These are phyloP conservation scores for Linderina pennispora DNA, from an alignment of 192 early-diverging fungal species.

Conservation along the genomic window DNA sequence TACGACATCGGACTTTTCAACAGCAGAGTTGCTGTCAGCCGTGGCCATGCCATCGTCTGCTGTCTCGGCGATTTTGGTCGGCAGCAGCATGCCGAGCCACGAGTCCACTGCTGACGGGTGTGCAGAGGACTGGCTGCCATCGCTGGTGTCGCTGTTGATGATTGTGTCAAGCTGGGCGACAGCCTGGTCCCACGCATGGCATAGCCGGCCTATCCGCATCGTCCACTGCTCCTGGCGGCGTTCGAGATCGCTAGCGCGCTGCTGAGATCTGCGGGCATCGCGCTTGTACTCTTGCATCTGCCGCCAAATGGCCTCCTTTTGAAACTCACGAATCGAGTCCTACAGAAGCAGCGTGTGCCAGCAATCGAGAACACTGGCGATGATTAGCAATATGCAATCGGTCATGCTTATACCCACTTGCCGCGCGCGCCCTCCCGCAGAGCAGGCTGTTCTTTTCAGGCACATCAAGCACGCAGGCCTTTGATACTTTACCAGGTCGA, in stretches of 20 bases:
- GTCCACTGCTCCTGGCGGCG: slow-evolving; percentile 42
- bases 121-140: background rate
- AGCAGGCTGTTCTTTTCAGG: no score
- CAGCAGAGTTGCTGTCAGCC: no score
- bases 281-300: slow-evolving; percentile 64
- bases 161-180: slow-evolving; percentile 29
- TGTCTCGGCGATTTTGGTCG: background rate
- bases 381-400: background rate
- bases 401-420: no score
- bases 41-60: background rate
- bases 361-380: background rate
- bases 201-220: slow-evolving; percentile 34
- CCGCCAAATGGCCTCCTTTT: slow-evolving; percentile 63
- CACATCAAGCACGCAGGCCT: no score
- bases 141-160: slow-evolving; percentile 8
- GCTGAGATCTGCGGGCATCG: slow-evolving; percentile 44
- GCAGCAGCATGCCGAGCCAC: slow-evolving; percentile 28
- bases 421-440: no score
- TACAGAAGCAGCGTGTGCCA: no score
- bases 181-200: slow-evolving; percentile 48
- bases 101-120: background rate
- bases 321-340: slow-evolving; percentile 48
- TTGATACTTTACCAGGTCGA: slow-evolving; percentile 37
- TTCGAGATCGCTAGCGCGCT: slow-evolving; percentile 38
- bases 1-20: background rate